Percentiles rank a stretch among this genome's conserved stretches.
Conservation (phyloP, 179 eudicot genomes). For the Monotropa hypopitys region DNA sequence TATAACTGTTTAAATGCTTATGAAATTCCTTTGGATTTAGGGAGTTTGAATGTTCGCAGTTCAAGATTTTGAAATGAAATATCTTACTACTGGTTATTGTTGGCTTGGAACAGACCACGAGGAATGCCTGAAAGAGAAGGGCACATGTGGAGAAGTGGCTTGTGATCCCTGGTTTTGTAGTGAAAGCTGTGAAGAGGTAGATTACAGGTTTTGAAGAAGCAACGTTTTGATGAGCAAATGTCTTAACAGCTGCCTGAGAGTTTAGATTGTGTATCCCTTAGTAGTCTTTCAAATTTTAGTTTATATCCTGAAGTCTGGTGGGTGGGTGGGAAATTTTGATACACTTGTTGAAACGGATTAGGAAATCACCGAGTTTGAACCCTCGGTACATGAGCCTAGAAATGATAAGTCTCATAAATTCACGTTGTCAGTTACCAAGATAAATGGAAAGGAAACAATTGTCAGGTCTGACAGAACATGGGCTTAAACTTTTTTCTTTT, state of each 20-base stretch:
- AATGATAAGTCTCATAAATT: background rate
- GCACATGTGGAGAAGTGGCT: slow-evolving; percentile 14
- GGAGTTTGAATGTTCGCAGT: background rate
- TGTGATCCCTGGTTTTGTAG: slow-evolving; percentile 68
- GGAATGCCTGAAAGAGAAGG: slow-evolving; percentile 40
- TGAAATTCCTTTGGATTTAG: background rate
- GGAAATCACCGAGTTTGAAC: background rate
- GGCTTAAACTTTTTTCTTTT: background rate
- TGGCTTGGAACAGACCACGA: slow-evolving; percentile 54
- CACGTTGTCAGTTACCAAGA: background rate
- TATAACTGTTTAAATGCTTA: background rate
- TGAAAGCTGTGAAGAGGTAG: slow-evolving; percentile 67
- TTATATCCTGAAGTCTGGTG: background rate
- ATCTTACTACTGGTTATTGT: slow-evolving; percentile 3
- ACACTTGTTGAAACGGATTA: background rate
- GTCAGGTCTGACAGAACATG: background rate
- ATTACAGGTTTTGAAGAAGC: background rate
- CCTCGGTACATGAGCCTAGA: background rate
- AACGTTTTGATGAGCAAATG: background rate
- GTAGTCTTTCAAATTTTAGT: background rate
- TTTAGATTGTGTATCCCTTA: background rate
- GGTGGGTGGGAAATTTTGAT: background rate
- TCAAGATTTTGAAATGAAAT: background rate
- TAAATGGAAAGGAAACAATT: background rate
- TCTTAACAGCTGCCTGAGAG: background rate